Evolutionary conservation across 352 stramenopile genomes (phyloP).

Genomic region (Phytophthora tubulina): DNA sequence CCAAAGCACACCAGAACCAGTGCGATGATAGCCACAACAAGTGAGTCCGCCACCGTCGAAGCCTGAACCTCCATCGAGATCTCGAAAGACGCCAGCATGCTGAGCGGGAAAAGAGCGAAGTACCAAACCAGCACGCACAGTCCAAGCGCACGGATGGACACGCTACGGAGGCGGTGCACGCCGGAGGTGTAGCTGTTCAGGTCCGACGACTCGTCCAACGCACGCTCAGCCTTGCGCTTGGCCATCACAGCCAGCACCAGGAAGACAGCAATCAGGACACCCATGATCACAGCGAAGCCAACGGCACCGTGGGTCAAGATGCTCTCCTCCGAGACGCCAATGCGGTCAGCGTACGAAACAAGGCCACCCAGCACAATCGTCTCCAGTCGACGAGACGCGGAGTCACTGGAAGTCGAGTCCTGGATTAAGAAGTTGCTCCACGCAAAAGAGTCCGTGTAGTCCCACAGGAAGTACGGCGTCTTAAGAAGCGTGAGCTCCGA

Average conservation of each 20-base stretch:
- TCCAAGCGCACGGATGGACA: constrained; percentile 68
- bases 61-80: constrained; percentile 73
- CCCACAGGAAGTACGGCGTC: constrained; percentile 72
- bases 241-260: constrained; percentile 58
- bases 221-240: constrained; percentile 62
- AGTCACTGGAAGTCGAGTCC: constrained; percentile 26
- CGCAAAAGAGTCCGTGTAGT: constrained; percentile 75
- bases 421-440: constrained; percentile 76
- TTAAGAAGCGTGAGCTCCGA: constrained; percentile 73
- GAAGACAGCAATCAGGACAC: constrained; percentile 58
- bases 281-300: constrained; percentile 60
- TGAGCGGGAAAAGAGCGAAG: constrained; percentile 70
- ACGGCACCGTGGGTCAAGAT: constrained; percentile 49
- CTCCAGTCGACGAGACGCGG: constrained; percentile 53
- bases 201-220: constrained; percentile 48
- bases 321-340: constrained; percentile 56
- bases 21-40: constrained; percentile 54
- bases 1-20: constrained; percentile 59
- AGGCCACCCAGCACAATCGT: constrained; percentile 66
- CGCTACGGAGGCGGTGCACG: constrained; percentile 64
- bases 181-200: constrained; percentile 47
- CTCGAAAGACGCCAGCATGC: constrained; percentile 70
- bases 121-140: constrained; percentile 73
- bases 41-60: constrained; percentile 31
- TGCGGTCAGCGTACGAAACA: constrained; percentile 66